Evolutionary conservation across 768 basidiomycete species (phyloP).

Genomic region (Pulveroboletus frians): DNA sequence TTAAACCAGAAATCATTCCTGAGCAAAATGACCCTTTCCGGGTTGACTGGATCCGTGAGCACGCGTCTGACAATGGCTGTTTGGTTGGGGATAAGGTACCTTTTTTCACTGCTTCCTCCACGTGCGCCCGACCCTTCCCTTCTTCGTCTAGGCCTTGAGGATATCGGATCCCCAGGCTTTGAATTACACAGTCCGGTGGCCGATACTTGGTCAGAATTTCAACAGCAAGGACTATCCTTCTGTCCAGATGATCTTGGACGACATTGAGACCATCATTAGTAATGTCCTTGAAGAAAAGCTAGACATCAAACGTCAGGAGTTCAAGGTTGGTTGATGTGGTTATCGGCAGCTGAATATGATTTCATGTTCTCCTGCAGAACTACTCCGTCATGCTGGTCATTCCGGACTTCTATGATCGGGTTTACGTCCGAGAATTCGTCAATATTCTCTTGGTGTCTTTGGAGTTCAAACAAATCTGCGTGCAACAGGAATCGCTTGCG

Average conservation of each 20-base stretch:
- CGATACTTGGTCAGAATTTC: constrained; percentile 76
- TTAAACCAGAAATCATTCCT: constrained; percentile 79
- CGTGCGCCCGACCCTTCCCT: constrained; percentile 6
- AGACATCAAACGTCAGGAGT: constrained; percentile 46
- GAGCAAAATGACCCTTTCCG: constrained; percentile 80
- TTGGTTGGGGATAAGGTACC: constrained; percentile 69
- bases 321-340: constrained; percentile 46
- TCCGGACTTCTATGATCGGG: constrained; percentile 85
- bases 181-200: constrained; percentile 76
- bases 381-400: constrained; percentile 86
- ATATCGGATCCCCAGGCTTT: constrained; percentile 63
- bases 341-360: not conserved
- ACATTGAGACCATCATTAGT: constrained; percentile 67
- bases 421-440: constrained; percentile 75
- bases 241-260: constrained; percentile 63
- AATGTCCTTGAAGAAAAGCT: constrained; percentile 58
- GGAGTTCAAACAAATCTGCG: constrained; percentile 90
- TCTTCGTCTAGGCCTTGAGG: constrained; percentile 54
- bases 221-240: constrained; percentile 77
- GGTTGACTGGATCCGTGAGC: constrained; percentile 75
- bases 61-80: constrained; percentile 39
- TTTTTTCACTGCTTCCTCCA: not conserved
- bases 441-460: constrained; percentile 69
- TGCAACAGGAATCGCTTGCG: constrained; percentile 92
- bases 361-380: constrained; percentile 44